phyloP scores from a whole-genome alignment of 805 yeast species.

The Cyberlindnera saturnus region DNA sequence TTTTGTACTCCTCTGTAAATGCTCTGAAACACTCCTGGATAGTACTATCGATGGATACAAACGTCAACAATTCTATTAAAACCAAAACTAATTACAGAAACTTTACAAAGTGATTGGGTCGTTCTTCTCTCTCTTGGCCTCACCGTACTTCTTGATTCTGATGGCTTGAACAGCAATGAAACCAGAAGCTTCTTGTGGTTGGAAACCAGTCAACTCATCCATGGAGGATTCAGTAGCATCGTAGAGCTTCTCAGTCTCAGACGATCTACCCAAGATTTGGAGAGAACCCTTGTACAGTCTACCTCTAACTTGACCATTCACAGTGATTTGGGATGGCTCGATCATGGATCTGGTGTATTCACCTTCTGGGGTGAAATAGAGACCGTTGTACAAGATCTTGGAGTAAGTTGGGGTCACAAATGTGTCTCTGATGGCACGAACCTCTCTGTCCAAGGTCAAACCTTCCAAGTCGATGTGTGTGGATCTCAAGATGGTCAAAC shows the following conservation, averaged over 20 bases:
- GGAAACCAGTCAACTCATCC: constrained; percentile 98
- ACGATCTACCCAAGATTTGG: constrained; percentile 84
- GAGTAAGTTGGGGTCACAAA: constrained; percentile 93
- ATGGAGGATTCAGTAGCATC: constrained; percentile 98
- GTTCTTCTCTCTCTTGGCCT: constrained; percentile 81
- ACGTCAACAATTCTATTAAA: too few species aligned
- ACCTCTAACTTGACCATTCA: constrained; percentile 94
- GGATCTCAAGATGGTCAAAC: constrained; percentile 86
- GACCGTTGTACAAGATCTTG: constrained; percentile 89
- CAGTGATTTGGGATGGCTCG: constrained; percentile 89
- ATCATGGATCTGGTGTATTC: constrained; percentile 93
- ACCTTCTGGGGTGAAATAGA: constrained; percentile 97
- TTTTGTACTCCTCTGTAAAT: too few species aligned
- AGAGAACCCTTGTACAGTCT: constrained; percentile 88
- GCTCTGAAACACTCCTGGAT: too few species aligned
- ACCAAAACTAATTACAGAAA: background rate
- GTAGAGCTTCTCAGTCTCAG: constrained; percentile 92
- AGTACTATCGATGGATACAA: too few species aligned
- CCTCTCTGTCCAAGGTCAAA: constrained; percentile 94
- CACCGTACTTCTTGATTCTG: constrained; percentile 97
- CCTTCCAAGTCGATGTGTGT: constrained; percentile 98
- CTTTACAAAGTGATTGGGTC: constrained; percentile 33
- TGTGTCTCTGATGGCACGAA: constrained; percentile 91
- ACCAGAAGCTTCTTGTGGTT: constrained; percentile 95
- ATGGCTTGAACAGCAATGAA: constrained; percentile 97